Base-by-base conservation (phyloP, 441 rosid species). In the Populus hybrid region DNA sequence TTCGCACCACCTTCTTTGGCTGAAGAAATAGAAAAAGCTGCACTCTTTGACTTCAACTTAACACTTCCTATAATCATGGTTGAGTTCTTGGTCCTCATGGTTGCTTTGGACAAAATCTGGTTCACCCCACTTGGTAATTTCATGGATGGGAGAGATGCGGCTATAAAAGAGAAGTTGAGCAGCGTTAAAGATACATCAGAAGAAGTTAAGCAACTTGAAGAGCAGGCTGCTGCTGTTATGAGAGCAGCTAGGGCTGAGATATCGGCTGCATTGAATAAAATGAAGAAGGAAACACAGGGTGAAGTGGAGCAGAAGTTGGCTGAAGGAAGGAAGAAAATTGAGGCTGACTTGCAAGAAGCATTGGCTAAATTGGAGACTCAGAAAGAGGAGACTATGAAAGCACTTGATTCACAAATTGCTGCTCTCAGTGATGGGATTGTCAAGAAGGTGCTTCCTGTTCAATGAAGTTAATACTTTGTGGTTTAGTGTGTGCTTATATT, bases 201-300 rank as follows among this genome's bases (percentile, higher is more conserved):
- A 65, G 99, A 95, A 81, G 97, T 92, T 59, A 95, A 95, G 85
- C 82, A 87, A 83, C 89, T 95, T 21, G 98, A 95, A 66, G 98
- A 92, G 57, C 90, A 95, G 80, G 98, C 92, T 0, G 89, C 87
- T 11, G 91, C 98, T 0, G 82, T 94, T 1, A 90, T 95, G 97
- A 86, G 84, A 73, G 99, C 97, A 0, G 93, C 97, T 11, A 87
- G 95, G 75, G 98, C 99, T 0, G 99, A 95, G 85, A 90, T 95
- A 40, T 79, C 99, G 16, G 97, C 95, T 14, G 93, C 97, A 1
- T 86, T 92, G 74, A 91, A 83, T 80, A 90, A 91, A 87, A 94
- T 90, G 97, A 91, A 92, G 94, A 89, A 92, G 85, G 98, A 95
- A 85, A 93, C 96, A 0, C 90, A 91, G 88, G 87, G 72, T 79